A percentile compares a stretch with the other conserved stretches of the same genome.
These are phyloP conservation scores for Ramalina intermedia DNA, from an alignment of 495 filamentous ascomycete genomes.

Conservation along the genomic window DNA sequence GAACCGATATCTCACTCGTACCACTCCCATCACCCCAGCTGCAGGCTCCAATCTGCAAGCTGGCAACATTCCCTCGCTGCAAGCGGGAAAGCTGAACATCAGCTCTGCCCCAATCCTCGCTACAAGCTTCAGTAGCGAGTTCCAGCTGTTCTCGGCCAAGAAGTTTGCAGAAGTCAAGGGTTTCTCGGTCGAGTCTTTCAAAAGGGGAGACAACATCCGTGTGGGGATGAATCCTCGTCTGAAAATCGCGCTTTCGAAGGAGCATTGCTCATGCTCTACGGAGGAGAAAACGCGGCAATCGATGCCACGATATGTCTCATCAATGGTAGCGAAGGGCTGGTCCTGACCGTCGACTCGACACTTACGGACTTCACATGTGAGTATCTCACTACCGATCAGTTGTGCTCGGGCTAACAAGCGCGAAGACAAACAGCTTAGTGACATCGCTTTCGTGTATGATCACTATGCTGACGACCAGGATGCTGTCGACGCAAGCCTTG, in stretches of 20 bases:
- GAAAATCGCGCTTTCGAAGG: conserved; percentile 84
- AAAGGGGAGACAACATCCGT: too few relatives aligned
- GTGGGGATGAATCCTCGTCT: conserved; percentile 37
- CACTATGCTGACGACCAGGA: conserved; percentile 28
- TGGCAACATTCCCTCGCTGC: conserved; percentile 10
- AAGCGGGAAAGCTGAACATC: conserved; percentile 42
- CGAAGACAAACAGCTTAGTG: conserved; percentile 24
- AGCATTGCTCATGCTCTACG: conserved; percentile 76
- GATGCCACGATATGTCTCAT: conserved; percentile 72
- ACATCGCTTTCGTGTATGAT: conserved; percentile 36
- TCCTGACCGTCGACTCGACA: conserved; percentile 47
- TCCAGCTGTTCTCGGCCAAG: conserved; percentile 92
- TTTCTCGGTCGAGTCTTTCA: too few relatives aligned
- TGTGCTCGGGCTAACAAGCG: background rate
- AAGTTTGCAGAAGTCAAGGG: conserved; percentile 43
- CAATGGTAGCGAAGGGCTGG: conserved; percentile 60
- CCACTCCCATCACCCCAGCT: too few relatives aligned
- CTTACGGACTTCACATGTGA: conserved; percentile 60
- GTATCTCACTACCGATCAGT: conserved; percentile 16
- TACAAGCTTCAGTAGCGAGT: conserved; percentile 72
- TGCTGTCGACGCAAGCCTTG: conserved; percentile 29
- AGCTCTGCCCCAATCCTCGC: conserved; percentile 75
- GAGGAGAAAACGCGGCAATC: conserved; percentile 69
- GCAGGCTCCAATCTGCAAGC: background rate
- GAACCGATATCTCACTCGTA: too few relatives aligned